Percentiles rank a stretch among this genome's conserved stretches.
These are phyloP conservation scores for Quillaja saponaria DNA, from an alignment of 306 rosid species.

Conservation along the genomic window DNA sequence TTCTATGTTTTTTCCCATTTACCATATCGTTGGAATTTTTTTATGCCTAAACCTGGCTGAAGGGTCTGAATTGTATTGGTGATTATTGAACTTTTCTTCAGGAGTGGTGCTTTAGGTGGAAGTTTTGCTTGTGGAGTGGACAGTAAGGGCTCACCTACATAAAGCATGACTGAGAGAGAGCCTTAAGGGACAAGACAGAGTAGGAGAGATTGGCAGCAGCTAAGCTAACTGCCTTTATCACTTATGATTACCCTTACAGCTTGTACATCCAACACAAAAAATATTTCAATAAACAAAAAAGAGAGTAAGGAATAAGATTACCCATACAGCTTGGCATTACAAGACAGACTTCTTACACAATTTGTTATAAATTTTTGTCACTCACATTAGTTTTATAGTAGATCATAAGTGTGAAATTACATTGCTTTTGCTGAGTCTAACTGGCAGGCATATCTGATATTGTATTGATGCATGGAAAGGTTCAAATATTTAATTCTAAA, in stretches of 20 bases:
- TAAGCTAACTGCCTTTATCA: constrained; percentile 45
- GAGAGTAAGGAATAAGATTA: constrained; percentile 4
- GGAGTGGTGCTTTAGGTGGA: constrained; percentile 63
- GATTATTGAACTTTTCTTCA: constrained; percentile 41
- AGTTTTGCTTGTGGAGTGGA: constrained; percentile 66
- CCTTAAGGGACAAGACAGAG: constrained; percentile 65
- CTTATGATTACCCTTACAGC: constrained; percentile 42
- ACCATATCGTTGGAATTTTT: constrained; percentile 3
- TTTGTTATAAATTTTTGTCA: constrained; percentile 28
- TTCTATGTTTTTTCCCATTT: too few relatives aligned
- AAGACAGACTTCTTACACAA: constrained; percentile 23
- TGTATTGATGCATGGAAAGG: constrained; percentile 25
- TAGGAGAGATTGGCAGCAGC: constrained; percentile 59
- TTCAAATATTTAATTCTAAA: not conserved
- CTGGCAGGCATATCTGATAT: not conserved
- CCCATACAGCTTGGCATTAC: constrained; percentile 42
- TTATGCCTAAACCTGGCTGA: constrained; percentile 26
- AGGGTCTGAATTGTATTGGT: constrained; percentile 23
- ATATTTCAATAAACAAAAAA: constrained; percentile 25
- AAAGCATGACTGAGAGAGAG: constrained; percentile 39
- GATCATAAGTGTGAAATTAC: constrained; percentile 5
- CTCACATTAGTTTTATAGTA: not conserved
- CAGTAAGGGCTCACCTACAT: constrained; percentile 59
- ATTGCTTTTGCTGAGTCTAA: not conserved
- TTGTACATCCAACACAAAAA: constrained; percentile 29